These are phyloP conservation scores for Articulospora tetracladia DNA, from an alignment of 495 filamentous ascomycete species.

Conservation along the genomic window DNA sequence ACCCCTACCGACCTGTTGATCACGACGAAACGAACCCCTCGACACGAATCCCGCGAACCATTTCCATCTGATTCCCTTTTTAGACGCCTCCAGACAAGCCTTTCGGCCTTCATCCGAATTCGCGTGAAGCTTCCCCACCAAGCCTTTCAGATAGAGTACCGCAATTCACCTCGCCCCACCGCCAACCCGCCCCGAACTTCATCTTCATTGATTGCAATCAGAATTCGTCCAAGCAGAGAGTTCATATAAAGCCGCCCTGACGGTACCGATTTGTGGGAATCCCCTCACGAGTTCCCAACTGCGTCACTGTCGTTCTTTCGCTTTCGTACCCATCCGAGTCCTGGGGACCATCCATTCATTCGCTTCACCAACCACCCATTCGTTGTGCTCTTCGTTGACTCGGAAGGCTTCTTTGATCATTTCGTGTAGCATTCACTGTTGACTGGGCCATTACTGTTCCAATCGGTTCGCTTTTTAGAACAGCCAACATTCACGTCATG, in stretches of 20 bases:
- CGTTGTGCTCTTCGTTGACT: constrained; percentile 1
- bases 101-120: constrained; percentile 1
- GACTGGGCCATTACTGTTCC: background rate
- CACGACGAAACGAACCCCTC: no score
- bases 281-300: background rate
- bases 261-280: background rate
- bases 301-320: constrained; percentile 1
- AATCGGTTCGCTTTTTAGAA: background rate
- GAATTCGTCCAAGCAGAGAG: background rate
- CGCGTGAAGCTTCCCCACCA: background rate
- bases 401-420: background rate
- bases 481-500: background rate
- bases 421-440: no score
- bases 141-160: constrained; percentile 3
- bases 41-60: no score
- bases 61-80: background rate
- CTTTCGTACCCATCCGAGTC: background rate
- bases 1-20: no score
- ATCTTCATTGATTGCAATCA: background rate
- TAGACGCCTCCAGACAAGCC: background rate
- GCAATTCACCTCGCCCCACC: background rate
- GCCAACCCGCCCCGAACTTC: background rate
- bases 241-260: background rate
- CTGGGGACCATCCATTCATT: constrained; percentile 11
- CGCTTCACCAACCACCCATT: background rate